Evolutionary conservation across 805 yeast genomes (phyloP), one percentile per base, ranked within the genome.

Genomic region (Metschnikowia matae): DNA sequence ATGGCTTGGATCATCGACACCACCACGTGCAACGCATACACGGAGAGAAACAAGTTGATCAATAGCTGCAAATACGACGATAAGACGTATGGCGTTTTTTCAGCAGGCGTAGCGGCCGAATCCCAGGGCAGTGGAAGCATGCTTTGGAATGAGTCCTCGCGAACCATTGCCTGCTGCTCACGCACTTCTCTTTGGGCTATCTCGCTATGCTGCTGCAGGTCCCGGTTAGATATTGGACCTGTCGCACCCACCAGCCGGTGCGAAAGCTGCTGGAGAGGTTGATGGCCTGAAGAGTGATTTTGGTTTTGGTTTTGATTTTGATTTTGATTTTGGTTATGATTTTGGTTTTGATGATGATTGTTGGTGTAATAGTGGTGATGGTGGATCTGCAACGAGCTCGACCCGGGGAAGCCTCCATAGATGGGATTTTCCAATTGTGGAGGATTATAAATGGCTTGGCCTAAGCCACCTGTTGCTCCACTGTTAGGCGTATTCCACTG

Each of bases 81-180:
- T 8, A 84, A 60, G 29, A 81, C 61, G 59, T 85, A 85, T 6
- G 86, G 81, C 0, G 73, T 65, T 51, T 74, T 75, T 31, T 78
- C 81, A 17, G 68, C 71, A 3, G 89, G 87, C 11, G 68, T 60
- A 3, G 83, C 78, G 6, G 65, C 59, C 6, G 70, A 50, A 5
- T 80, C 77, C 88, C 88, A 83, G 0, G 88, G 87, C 2, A 70
- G 68, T 1, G 89, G 89, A 32, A 84, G 66, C 36, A 50, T 34
- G 26, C 33, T 23, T 17, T 15, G 47, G 17, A 23, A 23, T 17
- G 15, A 5, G 18, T 2, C 37, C 34, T 26, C 15, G 21, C 34
- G 34, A 23, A 13, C 13, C 17, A 7, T 7, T 26, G 21, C 13
- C n/a, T 17, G n/a, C 13, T 39, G 29, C 15, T 11, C 21, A 26